These are phyloP conservation scores for Rhizopogon rudus DNA, from an alignment of 768 basidiomycete genomes.

Conservation along the genomic window DNA sequence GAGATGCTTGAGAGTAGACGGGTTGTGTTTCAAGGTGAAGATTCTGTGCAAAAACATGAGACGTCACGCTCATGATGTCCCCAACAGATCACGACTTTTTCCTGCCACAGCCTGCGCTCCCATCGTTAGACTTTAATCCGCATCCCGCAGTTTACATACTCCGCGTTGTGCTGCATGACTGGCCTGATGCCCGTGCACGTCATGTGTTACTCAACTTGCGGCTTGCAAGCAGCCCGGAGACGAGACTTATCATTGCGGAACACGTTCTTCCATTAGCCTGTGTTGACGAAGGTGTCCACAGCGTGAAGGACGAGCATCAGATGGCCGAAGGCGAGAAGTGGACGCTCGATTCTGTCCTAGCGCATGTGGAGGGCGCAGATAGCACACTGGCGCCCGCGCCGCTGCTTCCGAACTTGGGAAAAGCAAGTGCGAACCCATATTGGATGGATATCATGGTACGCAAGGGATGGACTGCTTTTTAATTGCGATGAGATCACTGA, in stretches of 20 bases:
- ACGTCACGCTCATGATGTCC: background rate
- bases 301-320: slow-evolving; percentile 8
- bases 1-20: slow-evolving; percentile 50
- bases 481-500: background rate
- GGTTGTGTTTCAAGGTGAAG: slow-evolving; percentile 48
- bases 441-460: slow-evolving; percentile 67
- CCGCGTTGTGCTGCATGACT: slow-evolving; percentile 72
- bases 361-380: slow-evolving; percentile 47
- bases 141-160: slow-evolving; percentile 63
- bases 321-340: slow-evolving; percentile 15
- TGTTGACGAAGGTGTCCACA: slow-evolving; percentile 35
- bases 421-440: slow-evolving; percentile 61
- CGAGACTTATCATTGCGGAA: slow-evolving; percentile 66
- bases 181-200: slow-evolving; percentile 57
- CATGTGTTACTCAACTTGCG: slow-evolving; percentile 43
- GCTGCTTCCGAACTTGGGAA: slow-evolving; percentile 69
- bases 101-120: slow-evolving; percentile 45
- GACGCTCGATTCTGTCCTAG: slow-evolving; percentile 25
- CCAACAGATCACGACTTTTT: slow-evolving; percentile 70
- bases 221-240: slow-evolving; percentile 32
- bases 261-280: slow-evolving; percentile 69
- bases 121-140: slow-evolving; percentile 21
- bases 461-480: background rate
- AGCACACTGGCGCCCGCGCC: slow-evolving; percentile 52
- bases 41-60: background rate